Evolutionary conservation across 257 asterid genomes (phyloP).

Genomic region (Nicotiana undulata): DNA sequence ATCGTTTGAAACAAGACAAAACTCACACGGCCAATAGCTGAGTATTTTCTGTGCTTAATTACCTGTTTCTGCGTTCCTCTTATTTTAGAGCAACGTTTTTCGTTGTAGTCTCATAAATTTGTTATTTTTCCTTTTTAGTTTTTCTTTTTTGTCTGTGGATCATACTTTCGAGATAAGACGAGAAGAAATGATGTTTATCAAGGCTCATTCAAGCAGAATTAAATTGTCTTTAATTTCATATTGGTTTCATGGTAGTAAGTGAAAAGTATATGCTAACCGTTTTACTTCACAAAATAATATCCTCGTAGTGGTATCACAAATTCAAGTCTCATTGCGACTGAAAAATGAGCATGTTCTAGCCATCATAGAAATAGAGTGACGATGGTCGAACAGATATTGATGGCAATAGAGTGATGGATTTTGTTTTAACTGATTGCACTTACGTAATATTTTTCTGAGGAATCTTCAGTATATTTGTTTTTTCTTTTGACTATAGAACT

Average conservation of each 20-base stretch:
- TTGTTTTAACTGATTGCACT: background rate
- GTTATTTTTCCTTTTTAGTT: background rate
- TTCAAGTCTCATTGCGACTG: background rate
- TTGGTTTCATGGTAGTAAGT: background rate
- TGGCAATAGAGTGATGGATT: background rate
- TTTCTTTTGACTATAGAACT: background rate
- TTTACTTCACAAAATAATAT: background rate
- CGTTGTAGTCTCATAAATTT: background rate
- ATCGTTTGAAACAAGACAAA: slow-evolving; percentile 2
- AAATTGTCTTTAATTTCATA: background rate
- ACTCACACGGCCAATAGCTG: background rate
- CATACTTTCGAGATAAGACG: background rate
- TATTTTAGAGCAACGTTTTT: background rate
- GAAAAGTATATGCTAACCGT: background rate
- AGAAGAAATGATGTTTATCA: background rate
- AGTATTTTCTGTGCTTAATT: background rate
- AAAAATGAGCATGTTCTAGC: background rate
- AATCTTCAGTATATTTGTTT: background rate
- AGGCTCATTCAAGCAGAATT: background rate
- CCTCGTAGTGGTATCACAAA: background rate
- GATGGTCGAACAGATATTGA: no score
- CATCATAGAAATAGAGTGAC: background rate
- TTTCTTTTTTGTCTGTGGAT: background rate
- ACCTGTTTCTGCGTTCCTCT: background rate
- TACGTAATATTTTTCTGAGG: background rate